Percentiles rank a stretch among this genome's conserved stretches.
phyloP scores from a whole-genome alignment of 495 filamentous ascomycete species.

The Talaromyces wortmannii region DNA sequence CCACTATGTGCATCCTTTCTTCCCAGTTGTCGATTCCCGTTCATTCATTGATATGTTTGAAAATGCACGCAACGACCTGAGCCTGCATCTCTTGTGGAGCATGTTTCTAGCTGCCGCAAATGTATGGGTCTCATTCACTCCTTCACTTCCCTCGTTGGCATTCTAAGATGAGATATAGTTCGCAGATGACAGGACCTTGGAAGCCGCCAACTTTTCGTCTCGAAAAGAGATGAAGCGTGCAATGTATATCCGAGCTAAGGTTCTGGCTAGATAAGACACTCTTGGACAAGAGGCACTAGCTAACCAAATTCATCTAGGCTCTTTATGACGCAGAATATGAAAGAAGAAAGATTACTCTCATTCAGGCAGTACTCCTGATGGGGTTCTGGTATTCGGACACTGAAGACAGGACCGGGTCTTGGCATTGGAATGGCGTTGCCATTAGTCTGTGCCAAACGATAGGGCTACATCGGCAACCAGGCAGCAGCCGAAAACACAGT shows the following conservation, averaged over 20 bases:
- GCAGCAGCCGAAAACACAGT: background rate
- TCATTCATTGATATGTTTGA: background rate
- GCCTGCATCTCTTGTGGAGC: conserved; percentile 2
- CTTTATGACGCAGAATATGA: conserved; percentile 4
- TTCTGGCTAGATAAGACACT: background rate
- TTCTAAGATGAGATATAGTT: too few relatives aligned
- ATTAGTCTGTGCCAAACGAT: conserved; percentile 6
- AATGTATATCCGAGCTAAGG: conserved; percentile 1
- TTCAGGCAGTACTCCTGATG: conserved; percentile 3
- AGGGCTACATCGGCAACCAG: conserved; percentile 4
- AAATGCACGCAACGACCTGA: background rate
- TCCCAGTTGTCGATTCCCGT: background rate
- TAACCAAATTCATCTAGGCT: too few relatives aligned
- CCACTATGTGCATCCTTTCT: conserved; percentile 3
- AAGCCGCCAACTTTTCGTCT: background rate
- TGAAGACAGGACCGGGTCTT: conserved; percentile 2
- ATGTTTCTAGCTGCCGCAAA: conserved; percentile 3
- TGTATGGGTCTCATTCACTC: background rate
- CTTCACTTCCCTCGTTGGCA: too few relatives aligned
- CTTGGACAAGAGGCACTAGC: too few relatives aligned
- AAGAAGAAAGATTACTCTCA: background rate
- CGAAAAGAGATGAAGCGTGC: conserved; percentile 3
- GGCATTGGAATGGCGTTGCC: conserved; percentile 6
- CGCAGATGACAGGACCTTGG: background rate
- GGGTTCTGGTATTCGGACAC: conserved; percentile 5